Conservation (phyloP, 2,329 filamentous ascomycete species). For the Beauveria australis region DNA sequence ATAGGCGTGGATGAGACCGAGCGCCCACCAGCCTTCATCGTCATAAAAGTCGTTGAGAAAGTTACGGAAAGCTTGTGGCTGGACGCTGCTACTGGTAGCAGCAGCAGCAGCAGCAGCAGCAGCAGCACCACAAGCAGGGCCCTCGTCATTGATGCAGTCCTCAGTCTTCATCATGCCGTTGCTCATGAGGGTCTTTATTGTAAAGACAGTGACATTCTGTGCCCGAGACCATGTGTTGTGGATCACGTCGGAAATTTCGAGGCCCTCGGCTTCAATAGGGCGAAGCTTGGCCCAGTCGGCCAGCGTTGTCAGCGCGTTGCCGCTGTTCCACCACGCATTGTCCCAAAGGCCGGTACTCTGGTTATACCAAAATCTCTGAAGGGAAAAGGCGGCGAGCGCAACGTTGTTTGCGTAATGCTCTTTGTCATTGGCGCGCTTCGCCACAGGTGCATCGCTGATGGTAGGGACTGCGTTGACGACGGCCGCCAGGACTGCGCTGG, state of each 20-base stretch:
- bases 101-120: not conserved
- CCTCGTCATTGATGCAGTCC: constrained; percentile 24
- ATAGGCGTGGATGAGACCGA: constrained; percentile 48
- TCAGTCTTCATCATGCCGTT: constrained; percentile 28
- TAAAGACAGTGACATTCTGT: constrained; percentile 30
- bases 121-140: not conserved
- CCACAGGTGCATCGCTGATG: not conserved
- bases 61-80: constrained; percentile 21
- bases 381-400: not conserved
- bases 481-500: not conserved
- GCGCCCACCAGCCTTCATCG: constrained; percentile 55
- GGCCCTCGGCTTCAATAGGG: constrained; percentile 24
- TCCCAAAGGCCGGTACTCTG: constrained; percentile 52
- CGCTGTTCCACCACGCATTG: constrained; percentile 65
- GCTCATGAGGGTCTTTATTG: constrained; percentile 28
- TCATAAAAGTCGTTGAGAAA: constrained; percentile 50
- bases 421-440: not conserved
- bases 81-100: not conserved
- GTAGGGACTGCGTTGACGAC: not conserved
- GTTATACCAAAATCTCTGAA: constrained; percentile 46
- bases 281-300: constrained; percentile 42
- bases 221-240: constrained; percentile 38
- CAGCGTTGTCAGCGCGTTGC: constrained; percentile 56
- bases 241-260: constrained; percentile 33
- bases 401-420: not conserved